These are phyloP conservation scores for Cynara cardunculus DNA, from an alignment of 129 eudicot species.

Conservation along the genomic window DNA sequence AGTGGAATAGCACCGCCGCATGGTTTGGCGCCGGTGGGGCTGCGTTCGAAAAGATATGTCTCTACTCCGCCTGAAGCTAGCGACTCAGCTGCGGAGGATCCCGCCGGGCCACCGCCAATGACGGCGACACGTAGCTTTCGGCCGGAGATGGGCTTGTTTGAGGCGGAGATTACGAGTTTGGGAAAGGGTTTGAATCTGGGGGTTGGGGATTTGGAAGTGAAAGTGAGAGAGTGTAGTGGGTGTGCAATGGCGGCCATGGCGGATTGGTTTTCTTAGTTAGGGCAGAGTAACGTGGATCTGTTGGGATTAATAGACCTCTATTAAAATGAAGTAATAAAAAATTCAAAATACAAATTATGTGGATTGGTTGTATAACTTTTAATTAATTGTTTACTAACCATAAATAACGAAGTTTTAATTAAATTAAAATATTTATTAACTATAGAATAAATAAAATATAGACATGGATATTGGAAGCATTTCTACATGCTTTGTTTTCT, in stretches of 20 bases:
- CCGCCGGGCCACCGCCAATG: slow-evolving; percentile 94
- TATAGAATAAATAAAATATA: no score
- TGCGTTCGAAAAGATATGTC: slow-evolving; percentile 71
- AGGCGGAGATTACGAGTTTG: slow-evolving; percentile 34
- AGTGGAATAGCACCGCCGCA: slow-evolving; percentile 98
- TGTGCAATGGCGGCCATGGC: slow-evolving; percentile 33
- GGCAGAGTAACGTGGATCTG: background rate
- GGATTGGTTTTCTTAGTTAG: background rate
- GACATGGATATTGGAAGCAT: no score
- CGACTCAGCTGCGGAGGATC: slow-evolving; percentile 87
- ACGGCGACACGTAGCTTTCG: slow-evolving; percentile 78
- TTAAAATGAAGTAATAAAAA: no score
- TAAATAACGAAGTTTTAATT: no score
- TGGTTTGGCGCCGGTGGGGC: slow-evolving; percentile 81
- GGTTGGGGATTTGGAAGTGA: slow-evolving; percentile 22
- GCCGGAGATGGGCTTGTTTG: slow-evolving; percentile 63
- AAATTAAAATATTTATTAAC: no score
- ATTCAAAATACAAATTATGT: no score
- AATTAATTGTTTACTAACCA: no score
- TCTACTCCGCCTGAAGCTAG: slow-evolving; percentile 86
- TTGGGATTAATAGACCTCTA: background rate
- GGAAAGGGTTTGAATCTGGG: slow-evolving; percentile 14
- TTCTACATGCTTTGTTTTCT: no score
- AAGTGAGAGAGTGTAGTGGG: slow-evolving; percentile 26
- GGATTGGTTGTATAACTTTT: no score